Evolutionary conservation across 2,329 filamentous ascomycete genomes (phyloP), one percentile per base, ranked within the genome.

Genomic region (Orbilia brochopaga): DNA sequence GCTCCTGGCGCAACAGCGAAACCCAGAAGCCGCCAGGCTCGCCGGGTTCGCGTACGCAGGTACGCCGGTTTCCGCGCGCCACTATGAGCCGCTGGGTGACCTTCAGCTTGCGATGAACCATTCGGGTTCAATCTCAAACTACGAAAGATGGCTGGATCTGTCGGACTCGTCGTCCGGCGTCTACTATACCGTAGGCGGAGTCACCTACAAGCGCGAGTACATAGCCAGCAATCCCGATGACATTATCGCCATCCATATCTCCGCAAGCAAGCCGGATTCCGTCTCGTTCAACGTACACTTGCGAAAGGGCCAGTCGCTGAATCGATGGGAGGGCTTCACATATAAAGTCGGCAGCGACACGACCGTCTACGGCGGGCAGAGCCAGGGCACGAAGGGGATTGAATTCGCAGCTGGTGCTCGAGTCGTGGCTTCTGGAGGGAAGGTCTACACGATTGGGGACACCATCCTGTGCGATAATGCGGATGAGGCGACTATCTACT

Each of bases 41-140:
- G 78, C 79, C 27, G 75, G 78, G 46, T 76, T 76, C 42, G 79
- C 80, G 6, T 83, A 83, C 73, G 81, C 82, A 69, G 79, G 80
- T 23, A 81, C 78, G 6, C 82, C 82, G 13, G 78, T 80, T 44
- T 80, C 79, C 46, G 81, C 82, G 74, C 78, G 82, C 35, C 80
- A 83, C 66, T 83, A 83, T 67, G 82, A 83, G 65, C 81, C 79
- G n/a, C 74, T 80, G 1, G 79, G 79, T 7, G 77, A 77, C 19
- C 74, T 81, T 13, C 79, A 78, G n/a, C 37, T 83, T 4, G 79
- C 81, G 23, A 80, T 82, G 69, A 79, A 77, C 8, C 81, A 82
- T 54, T 69, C 63, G 0, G 53, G 76, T 19, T 74, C 74, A 11
- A 74, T 79, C 8, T 77, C 56, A 1, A 62, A 75, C 8, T 83